These are phyloP conservation scores for Casuarina equisetifolia DNA, from an alignment of 306 rosid species.

Conservation along the genomic window DNA sequence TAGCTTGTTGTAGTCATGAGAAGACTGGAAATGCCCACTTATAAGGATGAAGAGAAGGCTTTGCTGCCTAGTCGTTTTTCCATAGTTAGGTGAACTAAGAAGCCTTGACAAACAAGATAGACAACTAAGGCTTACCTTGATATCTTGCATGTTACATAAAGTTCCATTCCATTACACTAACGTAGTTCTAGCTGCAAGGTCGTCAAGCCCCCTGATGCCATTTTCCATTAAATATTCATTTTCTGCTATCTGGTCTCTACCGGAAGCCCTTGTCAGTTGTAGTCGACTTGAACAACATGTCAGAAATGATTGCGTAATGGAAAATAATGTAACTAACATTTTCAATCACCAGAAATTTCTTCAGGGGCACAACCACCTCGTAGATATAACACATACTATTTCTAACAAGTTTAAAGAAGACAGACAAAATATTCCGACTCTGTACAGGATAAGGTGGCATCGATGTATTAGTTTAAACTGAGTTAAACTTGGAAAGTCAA, in stretches of 20 bases:
- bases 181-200: conserved; percentile 15
- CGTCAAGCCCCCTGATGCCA: conserved; percentile 21
- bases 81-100: conserved; percentile 65
- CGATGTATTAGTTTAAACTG: background rate
- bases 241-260: background rate
- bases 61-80: conserved; percentile 76
- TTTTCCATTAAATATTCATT: background rate
- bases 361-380: background rate
- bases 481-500: background rate
- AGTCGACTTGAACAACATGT: background rate
- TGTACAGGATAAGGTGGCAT: background rate
- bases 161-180: conserved; percentile 31
- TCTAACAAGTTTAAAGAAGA: no score
- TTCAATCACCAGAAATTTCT: background rate
- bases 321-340: background rate
- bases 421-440: no score
- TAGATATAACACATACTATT: no score
- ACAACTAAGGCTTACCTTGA: conserved; percentile 1
- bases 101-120: conserved; percentile 52
- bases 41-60: conserved; percentile 44
- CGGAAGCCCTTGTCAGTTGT: background rate
- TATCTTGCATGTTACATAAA: conserved; percentile 77
- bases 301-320: background rate
- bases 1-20: conserved; percentile 37
- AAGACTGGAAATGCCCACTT: conserved; percentile 49